Evolutionary conservation across 441 rosid genomes (phyloP), one percentile per base, ranked within the genome.

Genomic region (Aleurites moluccanus): DNA sequence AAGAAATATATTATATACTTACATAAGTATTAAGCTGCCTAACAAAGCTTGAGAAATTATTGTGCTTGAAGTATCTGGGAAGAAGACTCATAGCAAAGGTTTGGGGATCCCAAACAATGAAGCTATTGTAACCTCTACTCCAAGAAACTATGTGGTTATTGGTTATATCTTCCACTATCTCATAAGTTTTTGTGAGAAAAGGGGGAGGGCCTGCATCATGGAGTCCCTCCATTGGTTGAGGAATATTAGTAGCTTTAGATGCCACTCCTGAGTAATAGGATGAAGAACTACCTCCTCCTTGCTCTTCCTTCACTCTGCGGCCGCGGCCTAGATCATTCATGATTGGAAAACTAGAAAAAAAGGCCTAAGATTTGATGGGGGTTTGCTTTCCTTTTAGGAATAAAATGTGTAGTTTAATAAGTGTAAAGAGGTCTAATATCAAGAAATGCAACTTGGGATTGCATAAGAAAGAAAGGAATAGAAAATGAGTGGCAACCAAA

Each of bases 1-100:
- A 11, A 18, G 23, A 59, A 28, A 61, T 1, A n/a, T 57, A 50
- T n/a, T 38, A n/a, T n/a, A 9, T 10, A 82, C 94, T 85, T 71
- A 91, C 97, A 84, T 91, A 91, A 28, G 97, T 91, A 70, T 91
- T 91, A 69, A 91, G 97, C 85, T 91, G 97, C 77, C 97, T 87
- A 72, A 89, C 91, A 81, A 91, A 91, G 85, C 96, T 91, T 23
- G 96, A 91, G 86, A 89, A 91, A 78, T 91, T 91, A 69, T 84
- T 91, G 87, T 91, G 97, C 83, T 91, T 91, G 85, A 91, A 91
- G 82, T 81, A 86, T 83, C 79, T 87, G 10, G 98, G 94, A 47
- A 91, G 86, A 76, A 90, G 91, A 77, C 67, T 80, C 65, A 52
- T 69, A 44, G 94, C 76, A 76, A 91, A 90, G 59, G 84, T 75